phyloP scores from a whole-genome alignment of 805 yeast genomes.

The Cyberlindnera samutprakarnensis region DNA sequence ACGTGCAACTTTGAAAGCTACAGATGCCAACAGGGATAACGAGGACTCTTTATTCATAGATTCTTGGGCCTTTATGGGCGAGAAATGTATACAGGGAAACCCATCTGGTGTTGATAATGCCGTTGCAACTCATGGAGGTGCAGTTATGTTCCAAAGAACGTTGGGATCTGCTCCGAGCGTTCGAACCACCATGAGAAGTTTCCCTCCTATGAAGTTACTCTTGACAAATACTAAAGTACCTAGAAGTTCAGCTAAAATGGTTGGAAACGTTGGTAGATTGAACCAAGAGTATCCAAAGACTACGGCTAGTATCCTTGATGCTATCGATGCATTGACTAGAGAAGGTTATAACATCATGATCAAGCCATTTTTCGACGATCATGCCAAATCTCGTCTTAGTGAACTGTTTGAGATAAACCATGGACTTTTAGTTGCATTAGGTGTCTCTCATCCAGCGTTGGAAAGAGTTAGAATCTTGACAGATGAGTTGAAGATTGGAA shows the following conservation, averaged over 20 bases:
- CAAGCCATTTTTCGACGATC: constrained; percentile 38
- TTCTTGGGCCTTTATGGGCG: constrained; percentile 87
- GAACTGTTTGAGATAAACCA: constrained; percentile 77
- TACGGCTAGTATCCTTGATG: constrained; percentile 51
- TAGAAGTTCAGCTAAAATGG: constrained; percentile 77
- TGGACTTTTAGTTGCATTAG: constrained; percentile 75
- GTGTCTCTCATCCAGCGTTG: constrained; percentile 89
- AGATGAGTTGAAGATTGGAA: constrained; percentile 61
- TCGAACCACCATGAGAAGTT: constrained; percentile 60
- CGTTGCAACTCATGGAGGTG: constrained; percentile 94
- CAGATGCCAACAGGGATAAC: constrained; percentile 30
- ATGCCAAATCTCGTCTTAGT: constrained; percentile 36
- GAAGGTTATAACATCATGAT: constrained; percentile 66
- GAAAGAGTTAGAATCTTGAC: constrained; percentile 67
- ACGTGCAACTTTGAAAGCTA: constrained; percentile 27
- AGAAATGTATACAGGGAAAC: constrained; percentile 90
- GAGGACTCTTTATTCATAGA: constrained; percentile 59
- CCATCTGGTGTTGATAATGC: constrained; percentile 97
- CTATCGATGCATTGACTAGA: constrained; percentile 67
- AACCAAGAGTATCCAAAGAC: constrained; percentile 47
- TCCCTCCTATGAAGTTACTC: constrained; percentile 68
- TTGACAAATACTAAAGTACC: constrained; percentile 86
- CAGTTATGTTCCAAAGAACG: constrained; percentile 75
- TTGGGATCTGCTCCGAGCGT: constrained; percentile 47
- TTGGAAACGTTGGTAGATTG: constrained; percentile 61